Conservation (phyloP, 768 basidiomycete species). For the Cytidiella melzeri region DNA sequence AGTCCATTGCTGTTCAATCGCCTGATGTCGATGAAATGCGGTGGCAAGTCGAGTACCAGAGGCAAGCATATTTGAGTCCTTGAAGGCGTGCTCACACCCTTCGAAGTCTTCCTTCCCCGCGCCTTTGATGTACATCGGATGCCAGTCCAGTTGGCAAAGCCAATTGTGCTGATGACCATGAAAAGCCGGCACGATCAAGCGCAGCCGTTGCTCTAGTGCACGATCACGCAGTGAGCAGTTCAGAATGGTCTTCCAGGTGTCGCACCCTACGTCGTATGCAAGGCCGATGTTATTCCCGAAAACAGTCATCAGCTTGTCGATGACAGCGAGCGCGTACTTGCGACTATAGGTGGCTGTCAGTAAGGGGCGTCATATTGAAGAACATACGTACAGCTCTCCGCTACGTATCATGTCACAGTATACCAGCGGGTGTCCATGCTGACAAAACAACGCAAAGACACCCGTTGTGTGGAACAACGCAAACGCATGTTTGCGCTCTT, state of each 20-base stretch:
- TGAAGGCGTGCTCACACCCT: too few relatives aligned
- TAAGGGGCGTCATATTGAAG: background rate
- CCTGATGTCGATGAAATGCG: too few relatives aligned
- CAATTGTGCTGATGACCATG: too few relatives aligned
- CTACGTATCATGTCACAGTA: slow-evolving; percentile 23
- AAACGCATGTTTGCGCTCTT: slow-evolving; percentile 19
- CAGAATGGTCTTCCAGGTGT: slow-evolving; percentile 14
- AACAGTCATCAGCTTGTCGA: slow-evolving; percentile 13
- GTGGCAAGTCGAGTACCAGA: too few relatives aligned
- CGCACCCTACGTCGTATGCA: slow-evolving; percentile 26
- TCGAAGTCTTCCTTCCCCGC: slow-evolving; percentile 22
- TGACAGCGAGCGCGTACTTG: slow-evolving; percentile 19
- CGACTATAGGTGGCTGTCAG: slow-evolving; percentile 8
- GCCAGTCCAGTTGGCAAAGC: too few relatives aligned
- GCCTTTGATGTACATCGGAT: slow-evolving; percentile 22
- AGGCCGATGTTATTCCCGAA: slow-evolving; percentile 14
- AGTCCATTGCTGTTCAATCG: slow-evolving; percentile 16
- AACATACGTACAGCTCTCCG: slow-evolving; percentile 21
- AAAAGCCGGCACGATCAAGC: slow-evolving; percentile 20
- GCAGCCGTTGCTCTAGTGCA: slow-evolving; percentile 1
- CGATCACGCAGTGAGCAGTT: slow-evolving; percentile 14
- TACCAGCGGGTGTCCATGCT: slow-evolving; percentile 17
- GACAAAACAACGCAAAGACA: slow-evolving; percentile 17
- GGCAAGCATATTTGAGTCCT: too few relatives aligned
- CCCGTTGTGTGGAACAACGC: slow-evolving; percentile 17